Evolutionary conservation across 768 basidiomycete genomes (phyloP), one percentile per base, ranked within the genome.

Genomic region (Boletus vermiculosoides): DNA sequence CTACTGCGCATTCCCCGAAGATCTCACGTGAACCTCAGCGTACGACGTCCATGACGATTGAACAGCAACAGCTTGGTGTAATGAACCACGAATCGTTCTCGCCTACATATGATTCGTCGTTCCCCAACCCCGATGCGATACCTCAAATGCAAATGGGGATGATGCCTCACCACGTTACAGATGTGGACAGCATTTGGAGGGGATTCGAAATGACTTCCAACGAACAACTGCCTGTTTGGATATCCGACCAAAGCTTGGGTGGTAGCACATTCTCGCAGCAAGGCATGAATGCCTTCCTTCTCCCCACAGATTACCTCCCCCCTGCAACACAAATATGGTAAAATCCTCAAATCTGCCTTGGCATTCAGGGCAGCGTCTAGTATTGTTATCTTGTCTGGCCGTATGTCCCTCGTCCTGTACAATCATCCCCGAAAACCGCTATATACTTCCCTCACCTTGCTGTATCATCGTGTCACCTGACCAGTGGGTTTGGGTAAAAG

Each of bases 241-340:
- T 92, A 45, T 89, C 90, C 36, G 91, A 93, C 69, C 87, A 90
- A 70, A 90, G 81, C 62, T 73, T 92, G 2, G 91, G 90, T 45
- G 90, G 88, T 48, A 82, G 76, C 63, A 81, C 84, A 9, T 88
- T 91, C 72, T 80, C 84, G 33, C 88, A 90, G 69, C 82, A 88
- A 64, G 91, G 92, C 59, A 90, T 93, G 76, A 88, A 93, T 65
- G 89, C 91, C 5, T 92, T 92, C 74, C 76, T 93, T 46, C 77
- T 93, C 37, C 91, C 91, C 16, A 72, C 77, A 31, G 87, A 91
- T 66, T 91, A 87, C 63, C 78, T 90, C 50, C 85, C 87, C 2
- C 76, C 85, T 55, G 80, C 83, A 25, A 80, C 85, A 48, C 88
- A 88, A 70, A 90, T 92, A 54, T 91, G 88, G 89, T 92, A 69